Evolutionary conservation across 2,329 filamentous ascomycete genomes (phyloP), one percentile per base, ranked within the genome.

Genomic region (Xylaria multiplex): DNA sequence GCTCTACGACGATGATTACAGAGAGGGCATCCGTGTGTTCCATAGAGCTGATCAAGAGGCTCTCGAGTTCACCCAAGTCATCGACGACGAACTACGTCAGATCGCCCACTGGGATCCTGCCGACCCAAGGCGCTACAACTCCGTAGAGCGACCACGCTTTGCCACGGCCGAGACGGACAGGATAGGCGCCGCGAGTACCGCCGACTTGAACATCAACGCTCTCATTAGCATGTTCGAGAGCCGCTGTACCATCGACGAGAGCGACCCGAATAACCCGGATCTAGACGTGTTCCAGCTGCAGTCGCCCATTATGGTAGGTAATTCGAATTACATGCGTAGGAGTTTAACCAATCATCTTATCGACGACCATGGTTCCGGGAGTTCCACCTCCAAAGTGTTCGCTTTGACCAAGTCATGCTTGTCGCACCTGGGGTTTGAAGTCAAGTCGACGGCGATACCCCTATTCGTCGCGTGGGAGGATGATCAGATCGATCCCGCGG

Each of bases 291-390:
- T 46, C 42, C 54, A 57, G 42, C 54, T 45, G 16, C 54, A 57
- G 24, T 57, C 42, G 8, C 54, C 54, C 22, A 46, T 57, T 3
- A 57, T 45, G 54, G 42, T 57, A 11, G 56, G 56, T 5, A 59
- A 50, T 7, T 9, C 56, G 2, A 30, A 30, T 7, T 37, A 14
- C n/a, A 35, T 59, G 8, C 30, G 43, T 40, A 19, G 16, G 8
- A 19, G 11, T 19, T 24, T 46, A 16, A 13, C 6, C 30, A 37
- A 22, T 22, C 32, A 40, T 11, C 27, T 37, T 22, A 27, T 35
- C 2, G 16, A 24, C 24, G 37, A 55, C 42, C 4, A 59, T 35
- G 45, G 56, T 37, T 27, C 56, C 45, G 43, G 42, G 19, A 22
- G 1, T 19, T 16, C 11, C 6, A 49, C 56, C 14, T 8, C 56